A percentile compares a stretch with the other conserved stretches of the same genome.
phyloP scores from a whole-genome alignment of 306 rosid genomes.

The Dryas octopetala region DNA sequence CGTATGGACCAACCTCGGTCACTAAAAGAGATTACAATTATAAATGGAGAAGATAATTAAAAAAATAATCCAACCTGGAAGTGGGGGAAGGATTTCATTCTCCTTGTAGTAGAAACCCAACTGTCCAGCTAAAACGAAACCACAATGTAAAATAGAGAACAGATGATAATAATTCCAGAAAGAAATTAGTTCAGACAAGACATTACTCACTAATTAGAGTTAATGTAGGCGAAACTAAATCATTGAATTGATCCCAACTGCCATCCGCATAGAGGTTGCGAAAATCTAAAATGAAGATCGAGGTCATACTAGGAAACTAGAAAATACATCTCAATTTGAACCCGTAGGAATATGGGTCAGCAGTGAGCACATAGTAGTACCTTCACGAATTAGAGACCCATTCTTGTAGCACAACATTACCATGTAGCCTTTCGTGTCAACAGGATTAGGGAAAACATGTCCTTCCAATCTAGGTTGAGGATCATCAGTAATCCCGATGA shows the following conservation, averaged over 20 bases:
- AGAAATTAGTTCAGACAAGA: not conserved
- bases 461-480: slow-evolving; percentile 92
- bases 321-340: slow-evolving; percentile 4
- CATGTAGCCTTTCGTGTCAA: slow-evolving; percentile 83
- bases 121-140: slow-evolving; percentile 63
- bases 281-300: slow-evolving; percentile 49
- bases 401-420: slow-evolving; percentile 95
- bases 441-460: slow-evolving; percentile 91
- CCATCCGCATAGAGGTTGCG: slow-evolving; percentile 67
- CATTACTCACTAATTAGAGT: slow-evolving; percentile 65
- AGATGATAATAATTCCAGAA: slow-evolving; percentile 11
- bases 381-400: slow-evolving; percentile 97
- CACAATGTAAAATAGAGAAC: slow-evolving; percentile 23
- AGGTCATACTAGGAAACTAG: slow-evolving; percentile 20
- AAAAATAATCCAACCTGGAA: slow-evolving; percentile 63
- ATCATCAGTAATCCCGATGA: slow-evolving; percentile 79
- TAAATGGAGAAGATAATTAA: not conserved
- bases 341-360: not conserved
- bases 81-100: slow-evolving; percentile 95
- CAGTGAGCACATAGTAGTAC: slow-evolving; percentile 35
- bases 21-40: not conserved
- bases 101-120: slow-evolving; percentile 96
- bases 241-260: slow-evolving; percentile 79
- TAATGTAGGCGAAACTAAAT: slow-evolving; percentile 63
- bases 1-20: not conserved